Conservation (phyloP, 2,329 filamentous ascomycete genomes). For the Colletotrichum spinosum region DNA sequence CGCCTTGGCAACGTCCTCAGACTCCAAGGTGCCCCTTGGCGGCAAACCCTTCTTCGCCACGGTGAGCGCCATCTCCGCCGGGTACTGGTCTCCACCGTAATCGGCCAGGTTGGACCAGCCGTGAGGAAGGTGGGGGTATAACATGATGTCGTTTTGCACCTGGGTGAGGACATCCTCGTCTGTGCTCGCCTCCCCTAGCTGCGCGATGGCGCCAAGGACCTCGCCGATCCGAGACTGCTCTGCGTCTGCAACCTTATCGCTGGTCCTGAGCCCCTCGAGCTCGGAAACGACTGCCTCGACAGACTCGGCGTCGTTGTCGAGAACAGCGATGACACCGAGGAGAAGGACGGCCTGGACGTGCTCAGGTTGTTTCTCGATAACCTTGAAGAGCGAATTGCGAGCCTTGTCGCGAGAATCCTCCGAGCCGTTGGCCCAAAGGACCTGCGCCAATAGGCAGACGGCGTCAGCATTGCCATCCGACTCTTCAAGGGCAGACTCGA, state of each 20-base stretch:
- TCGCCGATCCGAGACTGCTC: constrained; percentile 79
- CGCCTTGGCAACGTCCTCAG: constrained; percentile 76
- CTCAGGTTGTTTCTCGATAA: constrained; percentile 78
- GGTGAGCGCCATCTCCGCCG: constrained; percentile 82
- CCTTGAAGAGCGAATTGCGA: constrained; percentile 81
- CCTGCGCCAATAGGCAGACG: constrained; percentile 87
- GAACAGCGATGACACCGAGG: constrained; percentile 83
- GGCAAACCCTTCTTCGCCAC: constrained; percentile 82
- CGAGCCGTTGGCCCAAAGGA: constrained; percentile 90
- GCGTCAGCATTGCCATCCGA: constrained; percentile 83
- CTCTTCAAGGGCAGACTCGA: constrained; percentile 83
- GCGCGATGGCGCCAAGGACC: constrained; percentile 80
- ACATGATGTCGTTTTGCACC: constrained; percentile 81
- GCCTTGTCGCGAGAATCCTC: constrained; percentile 80
- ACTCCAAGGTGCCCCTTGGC: constrained; percentile 75
- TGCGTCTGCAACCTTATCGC: constrained; percentile 68
- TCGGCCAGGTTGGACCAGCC: constrained; percentile 84
- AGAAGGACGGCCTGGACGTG: constrained; percentile 86
- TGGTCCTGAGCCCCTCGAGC: constrained; percentile 77
- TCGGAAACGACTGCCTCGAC: constrained; percentile 85
- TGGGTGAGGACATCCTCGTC: constrained; percentile 69
- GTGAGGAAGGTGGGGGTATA: constrained; percentile 81
- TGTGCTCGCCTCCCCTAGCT: constrained; percentile 61
- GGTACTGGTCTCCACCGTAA: constrained; percentile 62
- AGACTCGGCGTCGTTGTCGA: constrained; percentile 83